Conservation (phyloP, 1,284 basidiomycete genomes). For the Inonotus hispidus region DNA sequence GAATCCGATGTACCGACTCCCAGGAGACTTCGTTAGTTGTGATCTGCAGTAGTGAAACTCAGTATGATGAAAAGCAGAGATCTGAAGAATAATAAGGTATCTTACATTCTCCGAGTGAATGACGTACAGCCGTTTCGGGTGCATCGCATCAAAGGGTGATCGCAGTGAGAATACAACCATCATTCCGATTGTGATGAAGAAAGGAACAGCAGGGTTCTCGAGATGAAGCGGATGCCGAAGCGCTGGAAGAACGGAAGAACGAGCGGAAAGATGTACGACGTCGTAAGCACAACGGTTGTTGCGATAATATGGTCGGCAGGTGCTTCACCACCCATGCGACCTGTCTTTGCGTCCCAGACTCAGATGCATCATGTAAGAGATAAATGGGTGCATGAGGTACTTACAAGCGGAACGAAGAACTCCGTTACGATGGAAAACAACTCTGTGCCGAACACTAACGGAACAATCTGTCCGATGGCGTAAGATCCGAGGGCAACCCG, state of each 20-base stretch:
- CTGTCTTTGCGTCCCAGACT: slow-evolving; percentile 43
- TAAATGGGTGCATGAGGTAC: slow-evolving; percentile 23
- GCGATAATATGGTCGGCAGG: slow-evolving; percentile 91
- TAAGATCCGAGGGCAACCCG: slow-evolving; percentile 60
- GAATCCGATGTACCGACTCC: slow-evolving; percentile 84
- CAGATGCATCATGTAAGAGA: not conserved
- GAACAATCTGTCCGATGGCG: slow-evolving; percentile 54
- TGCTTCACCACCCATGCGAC: slow-evolving; percentile 68
- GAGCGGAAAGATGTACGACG: slow-evolving; percentile 60
- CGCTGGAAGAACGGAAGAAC: slow-evolving; percentile 73
- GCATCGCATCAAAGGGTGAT: slow-evolving; percentile 74
- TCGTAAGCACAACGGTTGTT: slow-evolving; percentile 58
- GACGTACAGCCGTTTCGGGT: slow-evolving; percentile 86
- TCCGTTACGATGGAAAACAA: slow-evolving; percentile 70
- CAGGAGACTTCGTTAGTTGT: slow-evolving; percentile 70
- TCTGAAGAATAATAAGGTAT: slow-evolving; percentile 16
- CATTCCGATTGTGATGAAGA: slow-evolving; percentile 42
- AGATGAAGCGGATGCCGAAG: slow-evolving; percentile 49
- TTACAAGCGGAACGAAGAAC: slow-evolving; percentile 88
- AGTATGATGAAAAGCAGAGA: not conserved
- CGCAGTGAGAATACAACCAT: slow-evolving; percentile 61
- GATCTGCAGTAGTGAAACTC: slow-evolving; percentile 39
- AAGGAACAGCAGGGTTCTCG: slow-evolving; percentile 42
- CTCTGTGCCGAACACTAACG: slow-evolving; percentile 66
- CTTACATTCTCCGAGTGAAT: slow-evolving; percentile 85